Evolutionary conservation across 495 filamentous ascomycete genomes (phyloP).

Genomic region (Aspergillus heteromorphus): DNA sequence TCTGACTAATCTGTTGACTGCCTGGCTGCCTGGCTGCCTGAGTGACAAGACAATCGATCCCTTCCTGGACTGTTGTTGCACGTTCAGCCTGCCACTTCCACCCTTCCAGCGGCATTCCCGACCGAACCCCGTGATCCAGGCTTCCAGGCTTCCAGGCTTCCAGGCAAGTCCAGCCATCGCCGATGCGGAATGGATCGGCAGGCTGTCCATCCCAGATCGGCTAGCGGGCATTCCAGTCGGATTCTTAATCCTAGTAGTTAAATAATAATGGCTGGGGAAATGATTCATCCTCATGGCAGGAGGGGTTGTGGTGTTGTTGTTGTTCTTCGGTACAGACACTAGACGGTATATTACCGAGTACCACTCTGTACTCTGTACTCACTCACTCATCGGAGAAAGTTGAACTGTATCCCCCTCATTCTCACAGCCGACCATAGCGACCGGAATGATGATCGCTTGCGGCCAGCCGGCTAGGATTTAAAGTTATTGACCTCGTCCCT

Average conservation of each 20-base stretch:
- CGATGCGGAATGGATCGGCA: constrained; percentile 7
- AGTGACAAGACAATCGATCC: no score
- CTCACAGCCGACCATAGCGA: not conserved
- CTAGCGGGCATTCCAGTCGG: constrained; percentile 2
- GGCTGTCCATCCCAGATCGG: not conserved
- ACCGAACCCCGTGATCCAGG: not conserved
- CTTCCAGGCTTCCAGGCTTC: not conserved
- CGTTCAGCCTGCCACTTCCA: not conserved
- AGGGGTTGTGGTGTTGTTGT: no score
- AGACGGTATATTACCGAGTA: no score
- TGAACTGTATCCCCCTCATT: no score
- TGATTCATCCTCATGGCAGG: not conserved
- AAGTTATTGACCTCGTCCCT: constrained; percentile 8
- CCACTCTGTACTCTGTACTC: not conserved
- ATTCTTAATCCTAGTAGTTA: not conserved
- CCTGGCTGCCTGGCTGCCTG: no score
- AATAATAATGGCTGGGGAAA: not conserved
- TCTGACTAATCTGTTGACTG: no score
- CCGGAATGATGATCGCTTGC: not conserved
- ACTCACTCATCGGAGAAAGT: not conserved
- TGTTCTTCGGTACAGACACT: no score
- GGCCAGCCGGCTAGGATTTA: constrained; percentile 12
- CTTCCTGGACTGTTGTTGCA: no score
- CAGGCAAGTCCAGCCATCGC: not conserved
- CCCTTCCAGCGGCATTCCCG: no score